Base-by-base conservation (phyloP, 2,329 filamentous ascomycete species). In the Hypoxylon sp. region DNA sequence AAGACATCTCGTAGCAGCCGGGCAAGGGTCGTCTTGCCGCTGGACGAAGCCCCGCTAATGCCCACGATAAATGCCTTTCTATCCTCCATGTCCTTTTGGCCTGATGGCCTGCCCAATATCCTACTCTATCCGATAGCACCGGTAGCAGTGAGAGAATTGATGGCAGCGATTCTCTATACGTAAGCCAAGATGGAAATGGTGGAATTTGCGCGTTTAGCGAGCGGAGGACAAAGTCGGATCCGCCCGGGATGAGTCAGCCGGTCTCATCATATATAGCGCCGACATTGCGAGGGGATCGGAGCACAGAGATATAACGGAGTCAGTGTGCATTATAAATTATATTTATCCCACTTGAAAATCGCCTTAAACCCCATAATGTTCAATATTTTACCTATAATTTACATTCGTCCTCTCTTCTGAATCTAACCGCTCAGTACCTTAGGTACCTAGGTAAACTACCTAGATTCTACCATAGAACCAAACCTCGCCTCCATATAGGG, bases 21-120 rank as follows among this genome's bases (percentile, higher is more conserved):
- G 19, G 94, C 92, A 13, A 99, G 87, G 2, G 96, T 98, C 2
- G 96, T 98, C 83, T 99, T 99, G 66, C 96, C 96, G 74, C 92
- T 95, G 2, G 92, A 97, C 1, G 95, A 98, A 70, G 92, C 93
- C 61, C 96, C 96, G 41, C 93, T 97, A 64, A 98, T 89, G 65
- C 90, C 93, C 60, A 98, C 83, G 46, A 97, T 82, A 66, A 95
- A 78, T 38, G 86, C 85, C 55, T 82, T 85, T 19, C 73, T 77
- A n/a, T 77, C 71, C 25, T 64, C 63, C 68, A 75, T 75, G 34
- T 36, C 63, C 13, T 63, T 66, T 70, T 34, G 56, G 56, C 64
- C 49, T 17, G 19, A 30, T 43, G 57, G 45, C 59, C 59, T 17
- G n/a, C 41, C 51, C 5, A 36, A 52, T 9, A 43, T 2, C 28